Evolutionary conservation across 805 yeast species (phyloP).

Genomic region (Monosporozyma unispora): DNA sequence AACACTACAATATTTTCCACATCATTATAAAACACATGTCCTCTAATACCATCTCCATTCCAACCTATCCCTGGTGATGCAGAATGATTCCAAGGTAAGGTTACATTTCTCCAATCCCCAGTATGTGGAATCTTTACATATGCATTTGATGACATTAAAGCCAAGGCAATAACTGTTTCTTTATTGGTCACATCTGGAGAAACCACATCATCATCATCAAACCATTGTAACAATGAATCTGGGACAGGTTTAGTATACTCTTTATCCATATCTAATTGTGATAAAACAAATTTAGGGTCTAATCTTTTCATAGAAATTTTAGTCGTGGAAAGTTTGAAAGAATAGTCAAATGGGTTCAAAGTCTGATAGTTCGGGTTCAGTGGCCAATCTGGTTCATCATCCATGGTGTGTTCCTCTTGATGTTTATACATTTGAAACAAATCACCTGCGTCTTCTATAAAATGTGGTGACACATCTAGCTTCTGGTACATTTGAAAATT

Average conservation of each 20-base stretch:
- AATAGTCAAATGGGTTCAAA: slow-evolving; percentile 20
- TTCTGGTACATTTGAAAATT: slow-evolving; percentile 11
- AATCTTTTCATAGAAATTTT: slow-evolving; percentile 31
- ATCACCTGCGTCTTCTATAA: slow-evolving; percentile 12
- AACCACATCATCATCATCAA: slow-evolving; percentile 35
- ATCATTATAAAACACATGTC: slow-evolving; percentile 73
- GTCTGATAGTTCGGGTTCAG: slow-evolving; percentile 11
- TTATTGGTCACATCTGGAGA: slow-evolving; percentile 73
- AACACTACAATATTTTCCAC: slow-evolving; percentile 56
- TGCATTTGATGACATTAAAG: slow-evolving; percentile 84
- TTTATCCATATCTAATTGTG: slow-evolving; percentile 36
- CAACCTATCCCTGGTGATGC: slow-evolving; percentile 68
- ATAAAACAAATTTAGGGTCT: slow-evolving; percentile 55
- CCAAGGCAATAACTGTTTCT: slow-evolving; percentile 64
- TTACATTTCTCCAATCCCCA: slow-evolving; percentile 83
- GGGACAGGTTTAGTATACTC: background rate
- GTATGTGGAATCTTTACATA: slow-evolving; percentile 68
- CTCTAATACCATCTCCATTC: slow-evolving; percentile 78
- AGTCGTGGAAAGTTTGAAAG: slow-evolving; percentile 10
- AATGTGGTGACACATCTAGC: slow-evolving; percentile 14
- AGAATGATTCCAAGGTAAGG: slow-evolving; percentile 47
- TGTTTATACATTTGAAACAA: slow-evolving; percentile 7
- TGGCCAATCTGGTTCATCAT: slow-evolving; percentile 18
- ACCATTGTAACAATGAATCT: background rate
- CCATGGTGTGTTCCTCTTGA: background rate